These are phyloP conservation scores for Adansonia gregorii DNA, from an alignment of 441 rosid genomes.

Conservation along the genomic window DNA sequence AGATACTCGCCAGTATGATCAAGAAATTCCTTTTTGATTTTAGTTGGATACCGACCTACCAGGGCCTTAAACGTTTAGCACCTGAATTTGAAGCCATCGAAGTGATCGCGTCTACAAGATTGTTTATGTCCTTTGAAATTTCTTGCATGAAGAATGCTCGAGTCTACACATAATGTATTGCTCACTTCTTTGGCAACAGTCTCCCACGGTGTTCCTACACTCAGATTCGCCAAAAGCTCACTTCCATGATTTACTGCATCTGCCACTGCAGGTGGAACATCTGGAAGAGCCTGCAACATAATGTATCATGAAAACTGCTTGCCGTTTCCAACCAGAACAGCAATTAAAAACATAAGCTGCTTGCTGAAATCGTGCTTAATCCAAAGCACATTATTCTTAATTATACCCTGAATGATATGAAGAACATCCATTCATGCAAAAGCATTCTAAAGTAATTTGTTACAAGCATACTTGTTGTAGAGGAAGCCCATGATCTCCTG, in stretches of 20 bases:
- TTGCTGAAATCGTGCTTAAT: not conserved
- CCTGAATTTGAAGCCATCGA: slow-evolving; percentile 78
- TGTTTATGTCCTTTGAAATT: slow-evolving; percentile 65
- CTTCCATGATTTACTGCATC: slow-evolving; percentile 89
- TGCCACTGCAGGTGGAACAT: slow-evolving; percentile 97
- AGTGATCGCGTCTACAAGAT: slow-evolving; percentile 67
- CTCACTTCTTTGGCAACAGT: slow-evolving; percentile 87
- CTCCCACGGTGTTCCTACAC: slow-evolving; percentile 95
- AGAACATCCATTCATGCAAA: slow-evolving; percentile 19
- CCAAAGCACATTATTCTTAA: slow-evolving; percentile 17
- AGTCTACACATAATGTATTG: slow-evolving; percentile 67
- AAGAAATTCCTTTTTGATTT: not conserved
- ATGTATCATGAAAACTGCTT: slow-evolving; percentile 8
- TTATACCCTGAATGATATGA: not conserved
- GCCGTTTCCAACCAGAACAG: slow-evolving; percentile 15
- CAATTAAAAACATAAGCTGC: slow-evolving; percentile 1
- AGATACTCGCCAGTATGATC: not conserved
- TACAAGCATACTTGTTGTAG: slow-evolving; percentile 74
- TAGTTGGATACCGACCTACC: slow-evolving; percentile 24
- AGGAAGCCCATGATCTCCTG: slow-evolving; percentile 97
- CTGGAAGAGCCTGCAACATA: slow-evolving; percentile 72
- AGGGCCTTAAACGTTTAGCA: slow-evolving; percentile 56
- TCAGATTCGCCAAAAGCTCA: slow-evolving; percentile 72
- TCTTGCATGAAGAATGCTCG: slow-evolving; percentile 60
- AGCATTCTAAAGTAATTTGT: slow-evolving; percentile 11